Conservation (phyloP, 2,329 filamentous ascomycete genomes). For the Claviceps maximensis region DNA sequence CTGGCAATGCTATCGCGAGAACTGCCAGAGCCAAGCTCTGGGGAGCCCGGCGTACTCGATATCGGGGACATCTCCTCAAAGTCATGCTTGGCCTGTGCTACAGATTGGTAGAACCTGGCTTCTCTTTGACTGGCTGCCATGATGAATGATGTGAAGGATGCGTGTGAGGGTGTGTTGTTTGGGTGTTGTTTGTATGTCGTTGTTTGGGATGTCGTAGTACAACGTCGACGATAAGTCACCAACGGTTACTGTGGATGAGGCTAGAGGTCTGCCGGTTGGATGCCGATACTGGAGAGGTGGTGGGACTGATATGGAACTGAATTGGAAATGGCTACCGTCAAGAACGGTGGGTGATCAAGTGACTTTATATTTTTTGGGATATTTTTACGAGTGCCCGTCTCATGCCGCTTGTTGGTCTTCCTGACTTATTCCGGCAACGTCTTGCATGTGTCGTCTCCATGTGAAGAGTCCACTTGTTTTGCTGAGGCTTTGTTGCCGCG, state of each 20-base stretch:
- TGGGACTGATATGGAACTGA: no score
- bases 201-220: background rate
- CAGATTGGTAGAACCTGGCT: slow-evolving; percentile 18
- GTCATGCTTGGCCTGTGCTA: slow-evolving; percentile 17
- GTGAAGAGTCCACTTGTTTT: slow-evolving; percentile 4
- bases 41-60: slow-evolving; percentile 21
- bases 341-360: slow-evolving; percentile 24
- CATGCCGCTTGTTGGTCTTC: slow-evolving; percentile 1
- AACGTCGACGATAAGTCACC: background rate
- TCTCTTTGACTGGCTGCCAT: slow-evolving; percentile 9
- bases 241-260: background rate
- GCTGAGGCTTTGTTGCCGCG: background rate
- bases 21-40: slow-evolving; percentile 21
- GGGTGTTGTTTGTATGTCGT: background rate
- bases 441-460: slow-evolving; percentile 2
- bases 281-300: slow-evolving; percentile 6
- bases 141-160: background rate
- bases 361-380: slow-evolving; percentile 22
- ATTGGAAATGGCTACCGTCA: slow-evolving; percentile 20
- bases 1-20: slow-evolving; percentile 22
- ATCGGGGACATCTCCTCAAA: slow-evolving; percentile 13
- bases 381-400: background rate
- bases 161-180: background rate
- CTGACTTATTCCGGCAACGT: background rate
- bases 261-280: no score